Evolutionary conservation across 2,329 filamentous ascomycete species (phyloP).

Genomic region (Exophiala xenobiotica): DNA sequence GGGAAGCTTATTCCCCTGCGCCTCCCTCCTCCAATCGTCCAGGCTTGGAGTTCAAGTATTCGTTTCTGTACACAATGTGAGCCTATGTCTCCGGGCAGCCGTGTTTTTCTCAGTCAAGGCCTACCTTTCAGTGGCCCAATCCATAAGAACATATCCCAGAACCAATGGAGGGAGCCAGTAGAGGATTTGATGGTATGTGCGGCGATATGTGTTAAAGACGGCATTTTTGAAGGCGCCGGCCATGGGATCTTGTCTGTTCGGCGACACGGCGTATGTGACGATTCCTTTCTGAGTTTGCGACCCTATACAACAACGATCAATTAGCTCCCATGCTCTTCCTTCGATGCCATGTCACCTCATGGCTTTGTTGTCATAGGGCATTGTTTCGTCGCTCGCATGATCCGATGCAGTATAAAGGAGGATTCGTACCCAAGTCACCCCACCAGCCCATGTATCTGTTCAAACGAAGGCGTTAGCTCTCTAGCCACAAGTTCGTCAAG

Average conservation of each 20-base stretch:
- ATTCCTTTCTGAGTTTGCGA: constrained; percentile 60
- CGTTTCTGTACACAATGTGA: constrained; percentile 40
- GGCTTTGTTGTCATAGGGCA: not conserved
- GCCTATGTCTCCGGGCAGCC: not conserved
- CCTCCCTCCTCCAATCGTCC: constrained; percentile 32
- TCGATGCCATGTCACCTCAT: not conserved
- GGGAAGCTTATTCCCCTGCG: constrained; percentile 6
- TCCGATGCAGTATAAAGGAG: not conserved
- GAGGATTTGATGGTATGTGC: constrained; percentile 80
- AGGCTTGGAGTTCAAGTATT: constrained; percentile 53
- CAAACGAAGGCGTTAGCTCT: constrained; percentile 31
- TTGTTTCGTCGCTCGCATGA: not conserved
- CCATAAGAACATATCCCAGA: constrained; percentile 75
- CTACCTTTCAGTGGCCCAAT: constrained; percentile 90
- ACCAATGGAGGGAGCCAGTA: constrained; percentile 82
- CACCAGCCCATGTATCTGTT: constrained; percentile 70
- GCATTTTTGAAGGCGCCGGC: constrained; percentile 75
- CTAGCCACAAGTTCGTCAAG: not conserved
- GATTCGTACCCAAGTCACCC: constrained; percentile 69
- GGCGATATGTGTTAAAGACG: constrained; percentile 93
- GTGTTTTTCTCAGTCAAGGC: constrained; percentile 40
- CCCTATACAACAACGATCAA: constrained; percentile 34
- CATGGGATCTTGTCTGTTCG: constrained; percentile 86
- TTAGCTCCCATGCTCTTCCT: constrained; percentile 3
- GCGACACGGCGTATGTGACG: constrained; percentile 70